phyloP scores from a whole-genome alignment of 768 basidiomycete genomes.

The Amanita subjunquillea region DNA sequence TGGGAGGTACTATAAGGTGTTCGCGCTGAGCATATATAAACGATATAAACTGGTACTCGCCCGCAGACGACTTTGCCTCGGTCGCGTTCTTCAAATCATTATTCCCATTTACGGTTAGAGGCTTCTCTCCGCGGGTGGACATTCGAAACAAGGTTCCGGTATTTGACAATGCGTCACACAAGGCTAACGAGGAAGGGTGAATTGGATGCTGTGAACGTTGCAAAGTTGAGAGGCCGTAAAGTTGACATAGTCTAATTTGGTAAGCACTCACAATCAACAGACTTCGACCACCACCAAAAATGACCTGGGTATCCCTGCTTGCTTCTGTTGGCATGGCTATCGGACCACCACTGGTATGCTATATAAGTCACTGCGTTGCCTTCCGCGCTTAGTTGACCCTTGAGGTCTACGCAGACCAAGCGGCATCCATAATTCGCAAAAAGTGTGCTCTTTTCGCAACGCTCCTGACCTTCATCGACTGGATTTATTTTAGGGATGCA shows the following conservation, averaged over 20 bases:
- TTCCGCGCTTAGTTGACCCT: constrained; percentile 3
- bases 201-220: background rate
- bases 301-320: constrained; percentile 49
- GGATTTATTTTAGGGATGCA: constrained; percentile 44
- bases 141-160: background rate
- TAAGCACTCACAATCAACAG: background rate
- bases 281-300: background rate
- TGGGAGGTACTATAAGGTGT: constrained; percentile 52
- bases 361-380: background rate
- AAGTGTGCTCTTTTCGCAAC: constrained; percentile 31
- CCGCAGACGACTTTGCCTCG: constrained; percentile 15
- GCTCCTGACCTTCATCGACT: background rate
- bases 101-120: constrained; percentile 10
- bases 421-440: constrained; percentile 70
- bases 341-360: constrained; percentile 57
- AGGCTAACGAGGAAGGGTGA: background rate
- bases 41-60: constrained; percentile 10
- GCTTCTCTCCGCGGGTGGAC: constrained; percentile 10
- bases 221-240: too few species aligned
- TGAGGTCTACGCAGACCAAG: constrained; percentile 76
- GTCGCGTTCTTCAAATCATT: constrained; percentile 25
- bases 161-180: background rate
- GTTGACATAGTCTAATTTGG: background rate
- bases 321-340: constrained; percentile 79
- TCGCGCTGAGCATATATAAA: background rate